A percentile compares a stretch with the other conserved stretches of the same genome.
Conservation (phyloP, 768 basidiomycete genomes). For the Podaxis rugospora region DNA sequence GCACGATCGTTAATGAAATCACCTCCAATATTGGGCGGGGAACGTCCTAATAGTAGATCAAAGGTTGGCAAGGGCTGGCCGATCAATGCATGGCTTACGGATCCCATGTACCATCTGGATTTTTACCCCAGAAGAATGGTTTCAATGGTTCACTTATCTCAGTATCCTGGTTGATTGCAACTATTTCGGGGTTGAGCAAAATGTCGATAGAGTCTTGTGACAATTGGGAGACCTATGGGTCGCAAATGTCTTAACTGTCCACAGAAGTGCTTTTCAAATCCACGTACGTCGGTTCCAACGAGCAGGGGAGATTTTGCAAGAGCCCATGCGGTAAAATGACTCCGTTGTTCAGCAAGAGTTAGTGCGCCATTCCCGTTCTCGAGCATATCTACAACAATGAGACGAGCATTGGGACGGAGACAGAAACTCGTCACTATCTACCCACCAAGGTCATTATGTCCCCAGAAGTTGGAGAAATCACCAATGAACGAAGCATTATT, state of each 20-base stretch:
- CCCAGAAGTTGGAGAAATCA: slow-evolving; percentile 35
- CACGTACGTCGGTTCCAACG: slow-evolving; percentile 42
- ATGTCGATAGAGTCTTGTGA: slow-evolving; percentile 36
- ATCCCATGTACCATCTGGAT: slow-evolving; percentile 33
- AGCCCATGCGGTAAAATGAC: slow-evolving; percentile 56
- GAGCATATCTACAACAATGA: slow-evolving; percentile 16
- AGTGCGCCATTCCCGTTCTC: slow-evolving; percentile 48
- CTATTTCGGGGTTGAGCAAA: slow-evolving; percentile 45
- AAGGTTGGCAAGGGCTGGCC: slow-evolving; percentile 22
- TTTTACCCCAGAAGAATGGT: slow-evolving; percentile 56
- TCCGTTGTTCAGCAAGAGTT: slow-evolving; percentile 43
- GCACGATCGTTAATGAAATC: not conserved
- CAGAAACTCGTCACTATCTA: not conserved
- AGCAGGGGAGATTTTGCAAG: slow-evolving; percentile 50
- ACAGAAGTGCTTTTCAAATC: not conserved
- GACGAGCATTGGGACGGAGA: not conserved
- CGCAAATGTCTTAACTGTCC: not conserved
- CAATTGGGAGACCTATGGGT: slow-evolving; percentile 15
- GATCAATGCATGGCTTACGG: slow-evolving; percentile 15
- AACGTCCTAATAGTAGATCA: slow-evolving; percentile 35
- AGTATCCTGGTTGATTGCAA: slow-evolving; percentile 54
- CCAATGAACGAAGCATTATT: slow-evolving; percentile 25
- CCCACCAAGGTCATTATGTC: slow-evolving; percentile 46
- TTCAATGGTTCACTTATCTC: slow-evolving; percentile 43
- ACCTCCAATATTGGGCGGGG: slow-evolving; percentile 55